Percentiles rank a stretch among this genome's conserved stretches.
phyloP scores from a whole-genome alignment of 2,329 filamentous ascomycete genomes.

The Coniosporium tulheliwenetii region DNA sequence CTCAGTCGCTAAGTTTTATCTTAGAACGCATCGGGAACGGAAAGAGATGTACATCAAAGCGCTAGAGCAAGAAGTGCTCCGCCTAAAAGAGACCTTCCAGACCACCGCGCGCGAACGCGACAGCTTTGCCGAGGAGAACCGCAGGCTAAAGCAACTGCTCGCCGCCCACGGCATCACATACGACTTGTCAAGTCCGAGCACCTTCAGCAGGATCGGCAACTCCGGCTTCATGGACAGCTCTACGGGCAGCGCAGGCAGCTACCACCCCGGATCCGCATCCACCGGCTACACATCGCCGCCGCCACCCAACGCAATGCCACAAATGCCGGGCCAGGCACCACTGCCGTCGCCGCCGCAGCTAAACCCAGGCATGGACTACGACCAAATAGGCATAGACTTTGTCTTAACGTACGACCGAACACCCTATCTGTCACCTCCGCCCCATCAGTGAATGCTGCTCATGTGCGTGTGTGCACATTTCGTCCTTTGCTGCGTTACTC shows the following conservation, averaged over 20 bases:
- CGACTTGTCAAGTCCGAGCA: conserved; percentile 26
- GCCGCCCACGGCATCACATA: conserved; percentile 42
- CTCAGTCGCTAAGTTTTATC: background rate
- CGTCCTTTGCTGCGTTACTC: conserved; percentile 8
- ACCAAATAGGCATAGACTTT: conserved; percentile 78
- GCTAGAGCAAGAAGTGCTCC: conserved; percentile 78
- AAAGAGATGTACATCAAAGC: conserved; percentile 95
- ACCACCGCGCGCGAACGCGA: conserved; percentile 62
- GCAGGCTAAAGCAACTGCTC: conserved; percentile 50
- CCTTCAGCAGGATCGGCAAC: conserved; percentile 16
- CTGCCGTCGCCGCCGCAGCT: conserved; percentile 5
- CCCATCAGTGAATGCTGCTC: conserved; percentile 25
- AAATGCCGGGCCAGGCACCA: conserved; percentile 8
- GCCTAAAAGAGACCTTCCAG: conserved; percentile 73
- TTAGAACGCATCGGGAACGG: conserved; percentile 84
- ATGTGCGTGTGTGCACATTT: conserved; percentile 3
- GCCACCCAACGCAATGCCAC: conserved; percentile 1
- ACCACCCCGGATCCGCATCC: conserved; percentile 30
- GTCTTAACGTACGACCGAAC: conserved; percentile 72
- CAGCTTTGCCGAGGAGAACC: conserved; percentile 62
- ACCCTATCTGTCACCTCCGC: conserved; percentile 51
- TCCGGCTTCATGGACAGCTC: conserved; percentile 26
- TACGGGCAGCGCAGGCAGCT: conserved; percentile 47
- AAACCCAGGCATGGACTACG: conserved; percentile 43
- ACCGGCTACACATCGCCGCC: conserved; percentile 31